A percentile compares a stretch with the other conserved stretches of the same genome.
These are phyloP conservation scores for Adansonia grandidieri DNA, from an alignment of 441 rosid genomes.

Conservation along the genomic window DNA sequence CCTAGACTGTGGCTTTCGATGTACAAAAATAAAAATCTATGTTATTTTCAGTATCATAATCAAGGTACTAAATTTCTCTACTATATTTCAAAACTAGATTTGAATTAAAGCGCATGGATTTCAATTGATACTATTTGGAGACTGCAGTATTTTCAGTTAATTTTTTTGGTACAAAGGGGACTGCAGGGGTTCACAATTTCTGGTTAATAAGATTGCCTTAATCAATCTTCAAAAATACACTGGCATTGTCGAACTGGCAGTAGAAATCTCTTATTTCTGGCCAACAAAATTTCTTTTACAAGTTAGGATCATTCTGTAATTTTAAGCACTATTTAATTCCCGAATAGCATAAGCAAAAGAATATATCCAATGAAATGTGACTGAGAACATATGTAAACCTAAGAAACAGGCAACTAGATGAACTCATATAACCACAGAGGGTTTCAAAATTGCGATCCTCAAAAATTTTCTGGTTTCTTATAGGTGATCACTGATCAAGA, in stretches of 20 bases:
- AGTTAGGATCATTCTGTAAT: not conserved
- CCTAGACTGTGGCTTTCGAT: too few relatives aligned
- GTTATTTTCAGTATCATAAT: not conserved
- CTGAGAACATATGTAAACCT: not conserved
- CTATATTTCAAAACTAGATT: not conserved
- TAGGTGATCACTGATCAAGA: not conserved
- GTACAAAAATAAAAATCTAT: too few relatives aligned
- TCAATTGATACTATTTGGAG: not conserved
- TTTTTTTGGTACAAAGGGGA: too few relatives aligned
- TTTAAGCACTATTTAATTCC: not conserved
- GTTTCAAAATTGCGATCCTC: constrained; percentile 40
- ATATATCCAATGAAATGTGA: not conserved
- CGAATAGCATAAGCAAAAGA: not conserved
- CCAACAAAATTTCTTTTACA: not conserved
- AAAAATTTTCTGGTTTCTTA: constrained; percentile 19
- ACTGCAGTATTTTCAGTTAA: too few relatives aligned
- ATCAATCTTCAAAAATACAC: too few relatives aligned
- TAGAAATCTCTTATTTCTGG: not conserved
- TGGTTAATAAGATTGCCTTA: too few relatives aligned
- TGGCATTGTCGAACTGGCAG: not conserved
- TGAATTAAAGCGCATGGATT: not conserved
- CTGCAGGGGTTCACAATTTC: too few relatives aligned
- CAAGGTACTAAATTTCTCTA: not conserved
- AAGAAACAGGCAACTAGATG: constrained; percentile 3
- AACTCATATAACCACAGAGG: constrained; percentile 27